Conservation (phyloP, 352 stramenopile genomes). For the Phytophthora constricta region DNA sequence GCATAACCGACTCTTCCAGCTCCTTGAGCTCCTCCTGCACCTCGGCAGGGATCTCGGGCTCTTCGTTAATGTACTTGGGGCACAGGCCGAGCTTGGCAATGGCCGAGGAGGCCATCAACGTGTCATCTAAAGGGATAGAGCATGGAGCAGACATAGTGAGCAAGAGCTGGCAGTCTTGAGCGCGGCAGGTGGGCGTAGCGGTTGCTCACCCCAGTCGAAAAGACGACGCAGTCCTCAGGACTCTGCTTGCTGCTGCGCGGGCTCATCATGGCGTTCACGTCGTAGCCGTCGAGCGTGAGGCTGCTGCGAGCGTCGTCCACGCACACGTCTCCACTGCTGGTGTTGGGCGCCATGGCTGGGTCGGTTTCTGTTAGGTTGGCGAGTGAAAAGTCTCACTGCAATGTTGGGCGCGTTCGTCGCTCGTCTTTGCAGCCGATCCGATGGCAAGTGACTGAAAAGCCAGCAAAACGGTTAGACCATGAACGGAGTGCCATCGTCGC, state of each 20-base stretch:
- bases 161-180: too few species aligned
- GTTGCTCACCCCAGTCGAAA: slow-evolving; percentile 85
- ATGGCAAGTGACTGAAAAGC: slow-evolving; percentile 1
- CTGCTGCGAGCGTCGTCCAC: slow-evolving; percentile 64
- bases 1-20: slow-evolving; percentile 79
- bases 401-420: too few species aligned
- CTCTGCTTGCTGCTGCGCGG: slow-evolving; percentile 45
- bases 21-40: slow-evolving; percentile 77
- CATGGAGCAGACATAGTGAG: neutral
- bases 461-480: neutral
- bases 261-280: slow-evolving; percentile 47
- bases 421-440: slow-evolving; percentile 4
- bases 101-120: slow-evolving; percentile 79
- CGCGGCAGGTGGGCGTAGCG: too few species aligned
- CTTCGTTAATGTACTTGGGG: slow-evolving; percentile 88
- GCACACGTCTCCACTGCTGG: slow-evolving; percentile 62
- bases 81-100: slow-evolving; percentile 83
- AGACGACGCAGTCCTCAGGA: slow-evolving; percentile 75
- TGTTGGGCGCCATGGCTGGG: slow-evolving; percentile 66
- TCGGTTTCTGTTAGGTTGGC: neutral
- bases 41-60: slow-evolving; percentile 73
- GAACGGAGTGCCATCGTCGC: neutral
- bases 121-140: slow-evolving; percentile 62
- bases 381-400: neutral
- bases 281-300: slow-evolving; percentile 61